A percentile compares a stretch with the other conserved stretches of the same genome.
phyloP scores from a whole-genome alignment of 2,329 filamentous ascomycete species.

The Septoria linicola region DNA sequence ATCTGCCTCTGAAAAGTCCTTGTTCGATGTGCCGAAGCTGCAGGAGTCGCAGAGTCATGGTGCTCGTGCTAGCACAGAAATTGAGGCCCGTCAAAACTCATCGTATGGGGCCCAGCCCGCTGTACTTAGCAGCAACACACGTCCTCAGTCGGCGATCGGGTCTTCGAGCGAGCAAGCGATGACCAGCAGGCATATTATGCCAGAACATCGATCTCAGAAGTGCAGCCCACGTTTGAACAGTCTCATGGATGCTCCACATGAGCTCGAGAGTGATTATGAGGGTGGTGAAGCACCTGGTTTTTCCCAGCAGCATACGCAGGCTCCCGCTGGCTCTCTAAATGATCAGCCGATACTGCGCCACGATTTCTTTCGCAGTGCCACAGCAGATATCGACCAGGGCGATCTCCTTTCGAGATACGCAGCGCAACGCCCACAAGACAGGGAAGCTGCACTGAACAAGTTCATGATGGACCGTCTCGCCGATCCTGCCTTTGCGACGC shows the following conservation, averaged over 20 bases:
- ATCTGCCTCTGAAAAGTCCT: neutral
- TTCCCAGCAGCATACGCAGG: neutral
- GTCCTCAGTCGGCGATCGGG: neutral
- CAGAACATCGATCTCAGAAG: neutral
- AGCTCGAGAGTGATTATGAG: constrained; percentile 19
- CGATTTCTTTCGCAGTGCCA: too few species aligned
- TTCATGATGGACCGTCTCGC: constrained; percentile 53
- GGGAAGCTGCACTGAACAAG: constrained; percentile 47
- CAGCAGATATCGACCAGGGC: neutral
- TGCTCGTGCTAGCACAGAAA: too few species aligned
- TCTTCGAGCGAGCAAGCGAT: constrained; percentile 25
- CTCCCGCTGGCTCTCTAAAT: neutral
- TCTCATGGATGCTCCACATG: constrained; percentile 30
- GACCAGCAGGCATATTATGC: constrained; percentile 9
- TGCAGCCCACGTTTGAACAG: constrained; percentile 27
- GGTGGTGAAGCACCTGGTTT: too few species aligned
- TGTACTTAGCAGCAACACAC: too few species aligned
- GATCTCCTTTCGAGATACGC: constrained; percentile 37
- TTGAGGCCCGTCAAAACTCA: too few species aligned
- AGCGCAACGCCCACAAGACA: constrained; percentile 40
- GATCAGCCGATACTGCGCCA: neutral
- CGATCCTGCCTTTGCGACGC: constrained; percentile 49
- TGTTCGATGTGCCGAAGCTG: neutral
- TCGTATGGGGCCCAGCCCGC: too few species aligned
- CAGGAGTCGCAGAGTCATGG: too few species aligned